A percentile compares a stretch with the other conserved stretches of the same genome.
Conservation (phyloP, 1,284 basidiomycete genomes). For the Cerioporus squamosus region DNA sequence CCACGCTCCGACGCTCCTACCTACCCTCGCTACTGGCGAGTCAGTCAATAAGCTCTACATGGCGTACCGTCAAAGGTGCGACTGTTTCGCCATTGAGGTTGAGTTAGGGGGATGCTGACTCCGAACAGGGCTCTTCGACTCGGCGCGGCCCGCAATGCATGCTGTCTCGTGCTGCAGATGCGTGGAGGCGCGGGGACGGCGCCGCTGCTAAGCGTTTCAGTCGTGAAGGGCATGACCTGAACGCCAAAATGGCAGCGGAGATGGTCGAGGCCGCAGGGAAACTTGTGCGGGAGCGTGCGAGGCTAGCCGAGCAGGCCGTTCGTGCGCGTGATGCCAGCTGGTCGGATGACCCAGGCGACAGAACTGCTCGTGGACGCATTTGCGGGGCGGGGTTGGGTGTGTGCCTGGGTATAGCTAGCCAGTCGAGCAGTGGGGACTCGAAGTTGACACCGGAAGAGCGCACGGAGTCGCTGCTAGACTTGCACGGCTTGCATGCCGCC, state of each 20-base stretch:
- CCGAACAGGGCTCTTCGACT: constrained; percentile 75
- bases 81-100: neutral
- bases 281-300: constrained; percentile 82
- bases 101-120: neutral
- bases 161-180: constrained; percentile 95
- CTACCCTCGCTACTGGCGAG: constrained; percentile 87
- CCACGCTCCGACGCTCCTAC: constrained; percentile 82
- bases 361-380: constrained; percentile 73
- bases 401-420: constrained; percentile 79
- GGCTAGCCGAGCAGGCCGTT: constrained; percentile 77
- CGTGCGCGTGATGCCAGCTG: constrained; percentile 68
- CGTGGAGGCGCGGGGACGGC: constrained; percentile 93
- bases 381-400: constrained; percentile 87
- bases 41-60: constrained; percentile 84
- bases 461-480: constrained; percentile 80
- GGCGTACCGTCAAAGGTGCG: constrained; percentile 70
- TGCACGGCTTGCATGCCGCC: constrained; percentile 88
- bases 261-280: constrained; percentile 80
- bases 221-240: constrained; percentile 91
- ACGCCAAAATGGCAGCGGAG: constrained; percentile 86
- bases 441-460: constrained; percentile 79
- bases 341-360: constrained; percentile 86
- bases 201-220: constrained; percentile 94
- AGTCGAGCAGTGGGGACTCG: constrained; percentile 52
- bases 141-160: constrained; percentile 92